Evolutionary conservation across 78 protist genomes (phyloP).

Genomic region (Creolimax fragrantissima): DNA sequence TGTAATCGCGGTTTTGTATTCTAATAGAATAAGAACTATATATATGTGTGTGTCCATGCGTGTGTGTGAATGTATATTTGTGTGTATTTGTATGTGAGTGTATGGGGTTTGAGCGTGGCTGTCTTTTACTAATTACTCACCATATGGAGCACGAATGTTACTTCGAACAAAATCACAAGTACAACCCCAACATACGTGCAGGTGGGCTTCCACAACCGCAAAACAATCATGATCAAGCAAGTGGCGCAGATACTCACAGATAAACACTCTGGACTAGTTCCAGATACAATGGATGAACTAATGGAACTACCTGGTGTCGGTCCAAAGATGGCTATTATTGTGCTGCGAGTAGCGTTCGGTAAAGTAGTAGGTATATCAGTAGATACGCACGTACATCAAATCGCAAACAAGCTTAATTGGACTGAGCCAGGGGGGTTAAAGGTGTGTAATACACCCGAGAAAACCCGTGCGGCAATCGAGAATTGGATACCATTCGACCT

Average conservation of each 20-base stretch:
- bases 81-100: too few species aligned
- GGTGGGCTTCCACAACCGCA: background rate
- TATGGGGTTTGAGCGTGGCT: too few species aligned
- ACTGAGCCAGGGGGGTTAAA: background rate
- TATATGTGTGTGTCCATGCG: background rate
- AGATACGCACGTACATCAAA: background rate
- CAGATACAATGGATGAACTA: background rate
- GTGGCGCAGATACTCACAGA: background rate
- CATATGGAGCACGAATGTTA: too few species aligned
- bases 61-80: too few species aligned
- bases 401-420: background rate
- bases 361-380: background rate
- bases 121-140: too few species aligned
- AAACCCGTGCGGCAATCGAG: background rate
- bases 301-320: background rate
- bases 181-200: too few species aligned
- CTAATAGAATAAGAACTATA: background rate
- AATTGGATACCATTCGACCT: background rate
- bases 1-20: background rate
- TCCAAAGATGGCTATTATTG: background rate
- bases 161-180: too few species aligned
- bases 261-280: background rate
- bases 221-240: background rate
- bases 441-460: background rate
- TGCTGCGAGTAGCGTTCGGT: background rate